A percentile compares a stretch with the other conserved stretches of the same genome.
These are phyloP conservation scores for Fusarium proliferatum DNA, from an alignment of 2,329 filamentous ascomycete species.

Conservation along the genomic window DNA sequence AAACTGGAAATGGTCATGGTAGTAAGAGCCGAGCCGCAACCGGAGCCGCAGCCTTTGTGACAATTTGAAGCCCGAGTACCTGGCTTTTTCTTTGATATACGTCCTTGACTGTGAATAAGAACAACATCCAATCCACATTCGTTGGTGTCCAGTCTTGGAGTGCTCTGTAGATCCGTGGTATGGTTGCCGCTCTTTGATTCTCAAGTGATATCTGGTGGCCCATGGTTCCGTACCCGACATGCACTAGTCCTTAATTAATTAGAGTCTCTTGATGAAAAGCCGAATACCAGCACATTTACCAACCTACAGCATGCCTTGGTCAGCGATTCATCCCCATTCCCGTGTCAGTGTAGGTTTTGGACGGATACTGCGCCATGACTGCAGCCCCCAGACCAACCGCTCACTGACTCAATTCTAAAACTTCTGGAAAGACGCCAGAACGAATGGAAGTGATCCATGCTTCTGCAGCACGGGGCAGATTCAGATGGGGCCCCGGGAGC, in stretches of 20 bases:
- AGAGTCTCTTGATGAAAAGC: background rate
- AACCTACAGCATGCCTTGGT: background rate
- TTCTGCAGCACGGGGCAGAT: constrained; percentile 40
- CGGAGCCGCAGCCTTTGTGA: constrained; percentile 28
- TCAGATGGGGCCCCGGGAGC: constrained; percentile 35
- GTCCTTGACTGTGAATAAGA: background rate
- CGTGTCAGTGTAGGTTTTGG: constrained; percentile 12
- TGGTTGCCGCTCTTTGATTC: constrained; percentile 25
- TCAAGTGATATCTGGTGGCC: constrained; percentile 7
- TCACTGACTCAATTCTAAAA: constrained; percentile 3
- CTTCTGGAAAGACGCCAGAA: constrained; percentile 48
- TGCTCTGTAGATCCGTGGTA: background rate
- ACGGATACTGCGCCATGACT: constrained; percentile 22
- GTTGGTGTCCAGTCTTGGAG: background rate
- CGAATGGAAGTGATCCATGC: constrained; percentile 38
- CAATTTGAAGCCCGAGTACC: constrained; percentile 13
- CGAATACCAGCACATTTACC: background rate
- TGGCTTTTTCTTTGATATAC: background rate
- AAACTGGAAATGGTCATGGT: constrained; percentile 1
- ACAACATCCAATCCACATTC: background rate
- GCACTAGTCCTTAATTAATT: constrained; percentile 16
- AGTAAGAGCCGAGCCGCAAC: constrained; percentile 26
- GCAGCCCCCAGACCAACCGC: background rate
- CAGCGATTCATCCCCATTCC: constrained; percentile 7
- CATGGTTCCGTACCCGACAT: background rate